Percentiles rank a stretch among this genome's conserved stretches.
Conservation (phyloP, 1,284 basidiomycete genomes). For the Apiotrichum siamense region DNA sequence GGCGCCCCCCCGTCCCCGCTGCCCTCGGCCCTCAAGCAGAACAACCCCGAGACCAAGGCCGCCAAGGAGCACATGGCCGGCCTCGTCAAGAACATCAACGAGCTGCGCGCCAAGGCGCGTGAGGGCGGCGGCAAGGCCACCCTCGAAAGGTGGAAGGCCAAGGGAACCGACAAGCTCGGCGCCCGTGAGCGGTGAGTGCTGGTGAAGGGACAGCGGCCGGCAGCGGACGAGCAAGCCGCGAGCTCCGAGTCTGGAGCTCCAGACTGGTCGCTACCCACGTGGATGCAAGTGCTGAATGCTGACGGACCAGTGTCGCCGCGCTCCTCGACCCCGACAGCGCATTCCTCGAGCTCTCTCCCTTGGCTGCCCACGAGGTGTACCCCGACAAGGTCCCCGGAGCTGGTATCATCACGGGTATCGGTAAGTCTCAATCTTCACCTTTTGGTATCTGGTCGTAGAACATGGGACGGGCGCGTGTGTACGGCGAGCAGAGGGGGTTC, state of each 20-base stretch:
- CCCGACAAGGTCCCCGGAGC: constrained; percentile 75
- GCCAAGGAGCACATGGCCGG: constrained; percentile 28
- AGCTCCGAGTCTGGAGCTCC: not conserved
- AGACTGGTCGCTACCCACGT: too few species aligned
- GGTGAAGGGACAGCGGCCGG: not conserved
- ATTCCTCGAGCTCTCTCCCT: constrained; percentile 78
- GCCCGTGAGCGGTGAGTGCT: constrained; percentile 68
- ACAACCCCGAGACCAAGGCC: constrained; percentile 24
- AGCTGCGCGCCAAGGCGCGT: constrained; percentile 50
- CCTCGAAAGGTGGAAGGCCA: constrained; percentile 61
- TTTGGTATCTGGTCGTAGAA: too few species aligned
- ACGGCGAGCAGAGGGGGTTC: too few species aligned
- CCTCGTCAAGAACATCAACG: constrained; percentile 20
- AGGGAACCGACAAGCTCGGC: constrained; percentile 73
- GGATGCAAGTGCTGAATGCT: not conserved
- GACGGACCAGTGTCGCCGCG: constrained; percentile 52
- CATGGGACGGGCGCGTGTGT: too few species aligned
- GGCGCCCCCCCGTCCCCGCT: constrained; percentile 30
- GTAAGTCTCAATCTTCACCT: constrained; percentile 40
- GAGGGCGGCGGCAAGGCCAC: constrained; percentile 57
- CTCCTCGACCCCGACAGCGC: constrained; percentile 81
- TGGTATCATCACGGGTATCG: constrained; percentile 85
- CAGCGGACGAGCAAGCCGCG: not conserved
- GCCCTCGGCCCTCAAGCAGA: constrained; percentile 22
- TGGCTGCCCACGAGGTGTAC: constrained; percentile 86